Evolutionary conservation across 139 green algal genomes (phyloP).

Genomic region (Ulvella scutata): DNA sequence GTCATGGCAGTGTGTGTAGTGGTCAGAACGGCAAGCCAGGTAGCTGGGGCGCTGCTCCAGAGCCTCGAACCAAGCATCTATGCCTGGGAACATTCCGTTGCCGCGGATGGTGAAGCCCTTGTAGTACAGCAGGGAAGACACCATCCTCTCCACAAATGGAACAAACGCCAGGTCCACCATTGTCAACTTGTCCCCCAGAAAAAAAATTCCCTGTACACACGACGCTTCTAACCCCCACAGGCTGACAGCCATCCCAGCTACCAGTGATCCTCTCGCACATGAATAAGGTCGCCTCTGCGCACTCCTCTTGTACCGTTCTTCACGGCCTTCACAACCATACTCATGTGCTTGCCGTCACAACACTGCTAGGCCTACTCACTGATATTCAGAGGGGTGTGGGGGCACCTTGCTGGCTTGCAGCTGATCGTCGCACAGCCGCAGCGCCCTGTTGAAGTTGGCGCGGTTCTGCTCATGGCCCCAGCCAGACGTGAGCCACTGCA

Average conservation of each 20-base stretch:
- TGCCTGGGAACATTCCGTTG: conserved; percentile 16
- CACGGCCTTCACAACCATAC: not conserved
- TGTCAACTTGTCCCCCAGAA: conserved; percentile 59
- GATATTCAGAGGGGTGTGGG: not conserved
- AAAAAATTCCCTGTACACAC: conserved; percentile 72
- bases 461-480: conserved; percentile 20
- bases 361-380: not conserved
- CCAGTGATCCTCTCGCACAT: too few relatives aligned
- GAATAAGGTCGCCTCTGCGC: not conserved
- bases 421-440: conserved; percentile 14
- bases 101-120: conserved; percentile 67
- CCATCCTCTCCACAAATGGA: conserved; percentile 84
- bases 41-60: conserved; percentile 81
- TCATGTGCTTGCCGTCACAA: not conserved
- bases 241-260: too few relatives aligned
- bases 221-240: too few relatives aligned
- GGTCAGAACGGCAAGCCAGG: conserved; percentile 65
- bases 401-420: conserved; percentile 25
- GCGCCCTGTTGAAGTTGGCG: not conserved
- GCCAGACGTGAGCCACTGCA: conserved; percentile 15
- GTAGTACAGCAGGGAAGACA: conserved; percentile 65
- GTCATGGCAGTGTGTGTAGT: conserved; percentile 83
- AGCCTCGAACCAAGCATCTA: conserved; percentile 63
- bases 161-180: conserved; percentile 70
- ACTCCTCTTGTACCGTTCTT: not conserved